Evolutionary conservation across 2,329 filamentous ascomycete species (phyloP), one percentile per base, ranked within the genome.

Genomic region (Ophiostoma quercus): DNA sequence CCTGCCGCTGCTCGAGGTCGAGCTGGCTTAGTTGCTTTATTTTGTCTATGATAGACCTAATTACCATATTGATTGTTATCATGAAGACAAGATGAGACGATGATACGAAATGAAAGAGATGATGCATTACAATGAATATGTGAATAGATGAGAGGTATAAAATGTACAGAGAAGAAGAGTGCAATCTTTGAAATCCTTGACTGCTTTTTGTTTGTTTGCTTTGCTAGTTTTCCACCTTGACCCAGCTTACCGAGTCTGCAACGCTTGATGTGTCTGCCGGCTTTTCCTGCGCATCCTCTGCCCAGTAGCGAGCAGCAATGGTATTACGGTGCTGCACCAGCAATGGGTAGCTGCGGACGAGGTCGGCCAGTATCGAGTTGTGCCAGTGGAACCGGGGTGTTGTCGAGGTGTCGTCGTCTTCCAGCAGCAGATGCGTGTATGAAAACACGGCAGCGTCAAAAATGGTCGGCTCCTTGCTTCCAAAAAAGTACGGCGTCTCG

Each of bases 391-490:
- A 92, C 72, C 37, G 65, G 72, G n/a, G 22, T 7, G 39, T 43
- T n/a, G 19, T 62, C 34, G 43, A 11, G 47, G 8, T 65, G 63
- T 68, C 22, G n/a, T 43, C 37, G 29, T 88, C 84, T 71, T 91
- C 87, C 68, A 96, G 79, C 68, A 98, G 82, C 67, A 96, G 81
- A 78, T 96, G 88, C 0, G 92, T 94, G 79, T 97, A 99, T 3
- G 92, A 89, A 80, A 97, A 98, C 1, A 98, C 87, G 69, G 87
- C 88, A 7, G 94, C 94, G 79, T 99, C 95, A 74, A 98, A 94
- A 32, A 94, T 76, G 0, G 88, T 87, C 0, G 94, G 92, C 77
- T 39, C 78, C 67, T 87, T 87, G 0, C 94, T 91, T 32, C 76
- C 81, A 70, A 85, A 85, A 77, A 87, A 87, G 32, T 25, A 62